Conservation (phyloP, 2,329 filamentous ascomycete genomes). For the Colletotrichum eleusines region DNA sequence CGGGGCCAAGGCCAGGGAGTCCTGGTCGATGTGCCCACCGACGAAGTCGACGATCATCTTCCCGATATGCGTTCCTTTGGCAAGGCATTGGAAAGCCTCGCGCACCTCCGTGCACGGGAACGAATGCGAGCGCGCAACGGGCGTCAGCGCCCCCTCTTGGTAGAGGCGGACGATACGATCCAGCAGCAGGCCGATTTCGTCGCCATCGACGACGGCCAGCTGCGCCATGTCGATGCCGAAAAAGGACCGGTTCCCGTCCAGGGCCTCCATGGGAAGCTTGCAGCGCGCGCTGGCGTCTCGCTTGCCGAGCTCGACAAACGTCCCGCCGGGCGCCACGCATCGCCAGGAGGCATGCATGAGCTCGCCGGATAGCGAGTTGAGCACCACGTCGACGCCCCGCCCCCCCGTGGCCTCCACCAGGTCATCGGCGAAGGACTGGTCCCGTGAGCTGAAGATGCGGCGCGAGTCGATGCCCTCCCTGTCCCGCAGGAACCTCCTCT, state of each 20-base stretch:
- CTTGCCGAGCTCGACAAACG: not conserved
- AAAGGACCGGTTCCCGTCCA: constrained; percentile 54
- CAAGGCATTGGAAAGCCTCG: not conserved
- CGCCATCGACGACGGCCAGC: constrained; percentile 34
- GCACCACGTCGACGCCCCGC: not conserved
- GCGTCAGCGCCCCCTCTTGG: not conserved
- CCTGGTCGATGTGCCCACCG: not conserved
- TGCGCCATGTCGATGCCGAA: constrained; percentile 51
- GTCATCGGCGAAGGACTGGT: not conserved
- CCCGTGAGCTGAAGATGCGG: not conserved
- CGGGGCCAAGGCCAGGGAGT: not conserved
- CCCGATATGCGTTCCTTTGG: constrained; percentile 3
- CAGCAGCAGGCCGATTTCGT: not conserved
- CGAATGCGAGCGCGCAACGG: not conserved
- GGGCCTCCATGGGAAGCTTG: constrained; percentile 22
- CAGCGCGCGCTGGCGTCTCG: not conserved
- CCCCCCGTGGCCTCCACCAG: not conserved
- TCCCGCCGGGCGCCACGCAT: not conserved
- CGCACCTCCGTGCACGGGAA: not conserved
- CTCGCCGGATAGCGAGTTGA: not conserved
- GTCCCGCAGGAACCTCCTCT: constrained; percentile 37
- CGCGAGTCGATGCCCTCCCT: no score
- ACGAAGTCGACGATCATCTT: not conserved
- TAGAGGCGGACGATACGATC: not conserved
- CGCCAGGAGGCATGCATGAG: not conserved